phyloP scores from a whole-genome alignment of 257 asterid genomes.

The Gentiana macrophylla region DNA sequence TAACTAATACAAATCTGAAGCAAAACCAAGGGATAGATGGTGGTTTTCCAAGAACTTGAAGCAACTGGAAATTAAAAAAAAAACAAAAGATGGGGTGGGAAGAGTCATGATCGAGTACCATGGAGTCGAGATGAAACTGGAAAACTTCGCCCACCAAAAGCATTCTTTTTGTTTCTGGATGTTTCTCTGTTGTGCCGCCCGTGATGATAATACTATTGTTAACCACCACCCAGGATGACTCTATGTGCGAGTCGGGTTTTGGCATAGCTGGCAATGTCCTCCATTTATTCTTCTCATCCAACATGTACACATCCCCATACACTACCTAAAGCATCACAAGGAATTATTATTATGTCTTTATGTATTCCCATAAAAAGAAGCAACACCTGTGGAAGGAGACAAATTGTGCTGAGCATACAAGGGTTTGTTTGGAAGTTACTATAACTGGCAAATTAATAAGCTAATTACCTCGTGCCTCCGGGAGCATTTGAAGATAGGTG shows the following conservation, averaged over 20 bases:
- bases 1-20: not conserved
- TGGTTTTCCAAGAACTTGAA: not conserved
- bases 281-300: slow-evolving; percentile 53
- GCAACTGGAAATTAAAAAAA: not conserved
- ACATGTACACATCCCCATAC: slow-evolving; percentile 66
- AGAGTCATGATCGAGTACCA: slow-evolving; percentile 23
- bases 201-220: slow-evolving; percentile 45
- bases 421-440: not conserved
- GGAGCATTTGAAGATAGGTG: slow-evolving; percentile 71
- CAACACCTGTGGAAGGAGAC: not conserved
- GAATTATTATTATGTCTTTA: not conserved
- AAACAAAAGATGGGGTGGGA: not conserved
- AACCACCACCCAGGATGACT: slow-evolving; percentile 48
- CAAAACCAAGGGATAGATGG: not conserved
- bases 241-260: slow-evolving; percentile 64
- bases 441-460: not conserved
- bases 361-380: not conserved
- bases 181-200: slow-evolving; percentile 77
- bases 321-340: slow-evolving; percentile 36
- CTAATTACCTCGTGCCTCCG: slow-evolving; percentile 56
- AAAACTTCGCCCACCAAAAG: slow-evolving; percentile 66
- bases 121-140: slow-evolving; percentile 38
- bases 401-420: not conserved
- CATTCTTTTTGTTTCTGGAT: slow-evolving; percentile 67
- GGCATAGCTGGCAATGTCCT: slow-evolving; percentile 48